Evolutionary conservation across 768 basidiomycete species (phyloP), one percentile per base, ranked within the genome.

Genomic region (Lentinula sp.): DNA sequence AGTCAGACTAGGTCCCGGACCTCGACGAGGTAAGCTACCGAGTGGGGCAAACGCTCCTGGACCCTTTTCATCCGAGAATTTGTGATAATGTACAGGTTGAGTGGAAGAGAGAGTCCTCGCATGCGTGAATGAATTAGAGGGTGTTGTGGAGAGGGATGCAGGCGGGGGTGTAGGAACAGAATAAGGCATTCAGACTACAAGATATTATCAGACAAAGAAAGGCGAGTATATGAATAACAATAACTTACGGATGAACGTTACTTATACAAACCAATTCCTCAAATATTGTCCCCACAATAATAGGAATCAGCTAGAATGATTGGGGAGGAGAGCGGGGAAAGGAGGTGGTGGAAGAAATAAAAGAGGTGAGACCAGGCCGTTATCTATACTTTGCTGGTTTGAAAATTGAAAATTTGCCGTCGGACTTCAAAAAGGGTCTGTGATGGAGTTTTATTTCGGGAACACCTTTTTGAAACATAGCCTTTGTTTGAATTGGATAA

Each of bases 41-140:
- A 85, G 73, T 10, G 80, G 70, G 16, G 74, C 73, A 60, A 85
- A 84, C 21, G 84, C 76, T 62, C 83, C 83, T 21, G 74, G 69
- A 43, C 78, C 76, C 55, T 67, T 68, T 59, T 78, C 74, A 31
- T 78, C 74, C 45, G 76, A 72, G 64, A 64, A 62, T 21, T 39
- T 60, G 21, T 52, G 23, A 8, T 49, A 40, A 39, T 31, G 45
- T 10, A n/a, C 37, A 18, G 32, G 28, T 3, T 46, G 57, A 39
- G 37, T 39, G 2, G 55, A 56, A 9, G 55, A 56, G 11, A 43
- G 3, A 13, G 55, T 32, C 55, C 55, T 40, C 28, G 37, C 16
- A 5, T 39, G 37, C 6, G 28, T 28, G 28, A 4, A 13, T 37
- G 11, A 6, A 23, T 31, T 21, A 40, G 55, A 32, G 42, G 55